Evolutionary conservation across 2,329 filamentous ascomycete genomes (phyloP).

Genomic region (Trichoderma harzianum): DNA sequence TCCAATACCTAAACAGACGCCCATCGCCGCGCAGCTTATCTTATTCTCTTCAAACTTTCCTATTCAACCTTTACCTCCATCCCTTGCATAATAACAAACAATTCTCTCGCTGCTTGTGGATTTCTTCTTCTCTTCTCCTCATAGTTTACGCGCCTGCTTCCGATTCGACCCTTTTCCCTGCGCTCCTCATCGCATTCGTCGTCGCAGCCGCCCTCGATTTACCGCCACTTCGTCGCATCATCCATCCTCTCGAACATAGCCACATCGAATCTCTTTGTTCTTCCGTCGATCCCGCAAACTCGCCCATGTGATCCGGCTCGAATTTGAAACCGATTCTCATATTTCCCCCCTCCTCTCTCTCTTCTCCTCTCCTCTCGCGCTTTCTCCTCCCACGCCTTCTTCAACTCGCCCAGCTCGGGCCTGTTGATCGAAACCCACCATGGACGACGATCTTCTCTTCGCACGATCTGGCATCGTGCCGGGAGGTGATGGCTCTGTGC

Average conservation of each 20-base stretch:
- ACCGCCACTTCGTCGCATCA: conserved; percentile 13
- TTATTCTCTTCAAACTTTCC: conserved; percentile 1
- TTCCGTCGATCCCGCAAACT: conserved; percentile 4
- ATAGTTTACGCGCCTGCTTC: background rate
- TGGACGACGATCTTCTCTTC: conserved; percentile 17
- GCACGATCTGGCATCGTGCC: conserved; percentile 13
- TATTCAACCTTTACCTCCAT: background rate
- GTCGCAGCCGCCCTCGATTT: background rate
- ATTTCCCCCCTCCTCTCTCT: background rate
- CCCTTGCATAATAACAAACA: background rate
- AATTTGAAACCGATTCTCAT: background rate
- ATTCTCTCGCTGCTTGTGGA: background rate
- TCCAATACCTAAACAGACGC: background rate
- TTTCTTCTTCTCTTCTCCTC: background rate
- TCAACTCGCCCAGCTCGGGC: background rate
- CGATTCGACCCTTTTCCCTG: background rate
- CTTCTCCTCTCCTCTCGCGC: background rate
- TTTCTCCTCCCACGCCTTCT: background rate
- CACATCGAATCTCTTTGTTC: background rate
- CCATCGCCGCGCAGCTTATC: background rate
- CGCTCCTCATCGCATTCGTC: background rate
- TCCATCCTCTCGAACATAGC: background rate
- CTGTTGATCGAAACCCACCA: conserved; percentile 8
- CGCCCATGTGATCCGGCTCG: conserved; percentile 14
- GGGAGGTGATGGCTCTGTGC: conserved; percentile 23